These are phyloP conservation scores for Juglanconis oblonga DNA, from an alignment of 2,329 filamentous ascomycete genomes.

Conservation along the genomic window DNA sequence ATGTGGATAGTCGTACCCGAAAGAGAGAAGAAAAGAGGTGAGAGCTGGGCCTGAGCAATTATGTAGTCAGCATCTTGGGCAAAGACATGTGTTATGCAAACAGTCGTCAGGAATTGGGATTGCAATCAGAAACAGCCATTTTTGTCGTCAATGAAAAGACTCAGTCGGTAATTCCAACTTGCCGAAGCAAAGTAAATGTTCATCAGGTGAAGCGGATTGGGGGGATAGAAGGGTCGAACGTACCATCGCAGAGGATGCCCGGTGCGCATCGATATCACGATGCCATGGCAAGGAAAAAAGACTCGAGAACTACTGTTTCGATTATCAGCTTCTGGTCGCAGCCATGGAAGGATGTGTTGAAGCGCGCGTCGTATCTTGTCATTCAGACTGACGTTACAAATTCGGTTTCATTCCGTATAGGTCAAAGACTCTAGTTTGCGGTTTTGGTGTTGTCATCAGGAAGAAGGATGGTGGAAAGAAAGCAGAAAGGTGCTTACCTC, in stretches of 20 bases:
- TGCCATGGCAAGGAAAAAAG: background rate
- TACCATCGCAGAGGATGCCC: conserved; percentile 20
- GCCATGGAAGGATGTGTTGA: conserved; percentile 9
- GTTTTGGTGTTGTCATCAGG: conserved; percentile 81
- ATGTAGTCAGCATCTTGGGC: conserved; percentile 20
- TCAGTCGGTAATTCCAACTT: conserved; percentile 97
- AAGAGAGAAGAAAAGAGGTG: conserved; percentile 20
- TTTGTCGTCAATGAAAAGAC: conserved; percentile 68
- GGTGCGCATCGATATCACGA: background rate
- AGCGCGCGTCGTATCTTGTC: conserved; percentile 21
- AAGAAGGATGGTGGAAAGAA: conserved; percentile 28
- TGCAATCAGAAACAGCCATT: conserved; percentile 80
- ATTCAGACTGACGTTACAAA: conserved; percentile 89
- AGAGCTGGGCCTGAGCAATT: conserved; percentile 5
- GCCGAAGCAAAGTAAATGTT: conserved; percentile 65
- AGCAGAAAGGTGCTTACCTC: conserved; percentile 15
- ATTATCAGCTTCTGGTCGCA: conserved; percentile 9
- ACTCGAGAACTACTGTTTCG: conserved; percentile 13
- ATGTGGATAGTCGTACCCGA: conserved; percentile 9
- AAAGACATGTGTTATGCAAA: conserved; percentile 6
- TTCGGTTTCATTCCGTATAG: conserved; percentile 75
- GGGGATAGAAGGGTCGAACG: conserved; percentile 14
- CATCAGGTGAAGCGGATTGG: conserved; percentile 50
- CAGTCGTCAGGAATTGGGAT: conserved; percentile 21
- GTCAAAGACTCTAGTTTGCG: conserved; percentile 99